These are phyloP conservation scores for Myrmaecium sp. DNA, from an alignment of 2,329 filamentous ascomycete species.

Conservation along the genomic window DNA sequence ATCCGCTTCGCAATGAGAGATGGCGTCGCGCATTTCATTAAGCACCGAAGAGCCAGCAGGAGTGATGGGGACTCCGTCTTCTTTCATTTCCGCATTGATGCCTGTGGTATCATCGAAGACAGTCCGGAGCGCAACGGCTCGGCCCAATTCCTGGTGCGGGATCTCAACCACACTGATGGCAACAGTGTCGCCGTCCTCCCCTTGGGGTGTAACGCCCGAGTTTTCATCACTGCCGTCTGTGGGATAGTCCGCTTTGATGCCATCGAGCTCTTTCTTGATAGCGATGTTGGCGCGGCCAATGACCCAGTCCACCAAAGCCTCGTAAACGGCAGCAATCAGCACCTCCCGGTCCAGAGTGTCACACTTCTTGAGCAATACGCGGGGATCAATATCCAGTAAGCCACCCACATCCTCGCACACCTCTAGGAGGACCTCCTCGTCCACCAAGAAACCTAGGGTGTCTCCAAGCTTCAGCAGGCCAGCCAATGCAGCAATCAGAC, in stretches of 20 bases:
- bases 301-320: slow-evolving; percentile 89
- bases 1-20: slow-evolving; percentile 60
- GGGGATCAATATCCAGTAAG: slow-evolving; percentile 72
- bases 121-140: slow-evolving; percentile 73
- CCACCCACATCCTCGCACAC: slow-evolving; percentile 81
- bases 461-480: slow-evolving; percentile 85
- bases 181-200: slow-evolving; percentile 67
- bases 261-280: slow-evolving; percentile 58
- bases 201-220: slow-evolving; percentile 52
- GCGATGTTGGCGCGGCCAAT: slow-evolving; percentile 74
- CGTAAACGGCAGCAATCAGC: slow-evolving; percentile 75
- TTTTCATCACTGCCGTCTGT: slow-evolving; percentile 44
- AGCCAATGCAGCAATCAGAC: slow-evolving; percentile 70
- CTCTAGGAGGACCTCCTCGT: slow-evolving; percentile 69
- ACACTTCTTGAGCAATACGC: slow-evolving; percentile 61
- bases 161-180: slow-evolving; percentile 79
- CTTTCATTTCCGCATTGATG: slow-evolving; percentile 95
- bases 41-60: slow-evolving; percentile 64
- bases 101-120: slow-evolving; percentile 86
- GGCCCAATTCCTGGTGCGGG: slow-evolving; percentile 62
- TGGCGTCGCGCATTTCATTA: slow-evolving; percentile 71
- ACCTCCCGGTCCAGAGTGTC: slow-evolving; percentile 71
- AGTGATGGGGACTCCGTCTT: slow-evolving; percentile 69
- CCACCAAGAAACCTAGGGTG: slow-evolving; percentile 67
- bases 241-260: slow-evolving; percentile 47